Conservation (phyloP, 2,329 filamentous ascomycete genomes). For the Plenodomus biglobosus region DNA sequence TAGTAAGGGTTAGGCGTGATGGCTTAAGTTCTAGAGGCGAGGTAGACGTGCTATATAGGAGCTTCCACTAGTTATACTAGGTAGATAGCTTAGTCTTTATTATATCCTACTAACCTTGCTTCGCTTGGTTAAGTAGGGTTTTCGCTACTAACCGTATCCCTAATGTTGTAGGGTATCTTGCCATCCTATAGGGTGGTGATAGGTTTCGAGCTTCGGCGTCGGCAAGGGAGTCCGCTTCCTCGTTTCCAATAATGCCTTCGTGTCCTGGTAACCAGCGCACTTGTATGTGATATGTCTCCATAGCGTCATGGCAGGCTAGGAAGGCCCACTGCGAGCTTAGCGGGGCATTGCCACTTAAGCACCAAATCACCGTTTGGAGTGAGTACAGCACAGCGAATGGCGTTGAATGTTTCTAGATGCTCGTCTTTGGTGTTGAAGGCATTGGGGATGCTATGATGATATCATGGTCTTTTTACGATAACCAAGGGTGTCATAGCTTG, state of each 20-base stretch:
- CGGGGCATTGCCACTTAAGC: constrained; percentile 2
- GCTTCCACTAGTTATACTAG: constrained; percentile 3
- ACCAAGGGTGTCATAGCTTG: too few species aligned
- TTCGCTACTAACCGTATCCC: not conserved
- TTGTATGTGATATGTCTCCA: not conserved
- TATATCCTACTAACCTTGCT: not conserved
- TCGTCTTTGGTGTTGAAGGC: too few species aligned
- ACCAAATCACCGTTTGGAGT: constrained; percentile 10
- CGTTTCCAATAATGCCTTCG: not conserved
- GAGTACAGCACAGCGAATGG: too few species aligned
- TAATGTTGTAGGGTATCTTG: not conserved
- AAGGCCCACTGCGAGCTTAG: constrained; percentile 7
- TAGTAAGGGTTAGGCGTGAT: constrained; percentile 1
- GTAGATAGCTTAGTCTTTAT: constrained; percentile 3
- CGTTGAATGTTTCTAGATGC: too few species aligned
- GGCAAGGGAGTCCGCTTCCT: not conserved
- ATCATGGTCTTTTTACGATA: too few species aligned
- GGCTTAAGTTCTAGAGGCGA: constrained; percentile 1
- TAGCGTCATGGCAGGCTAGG: constrained; percentile 3
- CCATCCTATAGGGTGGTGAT: not conserved
- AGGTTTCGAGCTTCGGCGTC: not conserved
- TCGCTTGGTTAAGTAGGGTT: not conserved
- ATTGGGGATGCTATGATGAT: too few species aligned
- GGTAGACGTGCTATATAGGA: not conserved
- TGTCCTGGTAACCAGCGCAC: constrained; percentile 1